Percentiles rank a stretch among this genome's conserved stretches.
These are phyloP conservation scores for Nicotiana undulata DNA, from an alignment of 257 asterid genomes.

Conservation along the genomic window DNA sequence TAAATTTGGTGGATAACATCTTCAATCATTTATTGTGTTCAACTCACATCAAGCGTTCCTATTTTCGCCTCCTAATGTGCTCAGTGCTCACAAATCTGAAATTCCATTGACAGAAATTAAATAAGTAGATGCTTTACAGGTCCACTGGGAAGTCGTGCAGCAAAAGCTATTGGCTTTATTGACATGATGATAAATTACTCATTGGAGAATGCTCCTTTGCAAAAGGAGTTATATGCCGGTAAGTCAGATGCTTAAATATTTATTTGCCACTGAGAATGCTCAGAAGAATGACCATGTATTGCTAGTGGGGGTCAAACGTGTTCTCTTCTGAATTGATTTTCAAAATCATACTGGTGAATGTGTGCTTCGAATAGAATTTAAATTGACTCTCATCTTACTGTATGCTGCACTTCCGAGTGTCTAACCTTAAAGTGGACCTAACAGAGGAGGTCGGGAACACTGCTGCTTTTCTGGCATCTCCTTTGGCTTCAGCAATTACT, in stretches of 20 bases:
- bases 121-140: slow-evolving; percentile 34
- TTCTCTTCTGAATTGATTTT: background rate
- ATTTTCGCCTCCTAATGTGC: background rate
- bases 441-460: slow-evolving; percentile 83
- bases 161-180: slow-evolving; percentile 97
- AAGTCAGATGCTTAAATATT: slow-evolving; percentile 11
- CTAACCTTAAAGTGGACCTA: slow-evolving; percentile 10
- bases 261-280: background rate
- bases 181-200: slow-evolving; percentile 99
- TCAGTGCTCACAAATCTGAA: background rate
- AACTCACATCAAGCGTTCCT: too few relatives aligned
- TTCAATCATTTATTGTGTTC: background rate
- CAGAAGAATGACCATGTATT: background rate
- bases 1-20: background rate
- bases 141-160: slow-evolving; percentile 95
- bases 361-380: background rate
- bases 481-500: slow-evolving; percentile 76
- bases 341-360: background rate
- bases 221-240: slow-evolving; percentile 93
- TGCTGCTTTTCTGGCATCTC: slow-evolving; percentile 76
- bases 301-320: background rate
- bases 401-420: background rate
- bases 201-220: slow-evolving; percentile 82
- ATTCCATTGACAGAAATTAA: too few relatives aligned
- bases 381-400: background rate